A percentile compares a stretch with the other conserved stretches of the same genome.
These are phyloP conservation scores for Berberis vulgaris DNA, from an alignment of 164 flowering plant genomes.

Conservation along the genomic window DNA sequence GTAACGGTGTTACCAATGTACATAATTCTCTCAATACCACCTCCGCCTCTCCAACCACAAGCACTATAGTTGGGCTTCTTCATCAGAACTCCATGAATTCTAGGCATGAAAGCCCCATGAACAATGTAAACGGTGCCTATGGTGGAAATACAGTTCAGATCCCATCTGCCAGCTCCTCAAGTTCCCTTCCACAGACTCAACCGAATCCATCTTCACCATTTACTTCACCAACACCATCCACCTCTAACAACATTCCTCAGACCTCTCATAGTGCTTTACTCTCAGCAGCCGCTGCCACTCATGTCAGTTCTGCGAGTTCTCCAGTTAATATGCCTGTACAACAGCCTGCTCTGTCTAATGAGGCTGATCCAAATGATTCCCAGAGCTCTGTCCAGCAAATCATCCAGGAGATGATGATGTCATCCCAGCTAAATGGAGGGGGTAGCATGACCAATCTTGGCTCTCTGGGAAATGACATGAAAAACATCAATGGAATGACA, in stretches of 20 bases:
- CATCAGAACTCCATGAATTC: slow-evolving; percentile 90
- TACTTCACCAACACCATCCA: slow-evolving; percentile 62
- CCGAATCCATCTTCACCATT: slow-evolving; percentile 54
- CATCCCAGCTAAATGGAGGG: slow-evolving; percentile 52
- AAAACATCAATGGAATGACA: slow-evolving; percentile 51
- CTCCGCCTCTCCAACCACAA: slow-evolving; percentile 38
- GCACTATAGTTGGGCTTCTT: slow-evolving; percentile 55
- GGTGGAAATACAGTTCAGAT: slow-evolving; percentile 53
- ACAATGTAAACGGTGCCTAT: slow-evolving; percentile 55
- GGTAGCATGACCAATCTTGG: slow-evolving; percentile 47
- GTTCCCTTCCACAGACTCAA: slow-evolving; percentile 44
- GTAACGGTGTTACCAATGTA: slow-evolving; percentile 45
- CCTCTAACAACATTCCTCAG: slow-evolving; percentile 59
- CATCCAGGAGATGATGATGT: slow-evolving; percentile 78
- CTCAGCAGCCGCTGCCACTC: slow-evolving; percentile 28
- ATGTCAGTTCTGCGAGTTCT: slow-evolving; percentile 50
- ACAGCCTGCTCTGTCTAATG: slow-evolving; percentile 47
- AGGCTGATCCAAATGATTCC: slow-evolving; percentile 62
- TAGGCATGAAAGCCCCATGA: slow-evolving; percentile 52
- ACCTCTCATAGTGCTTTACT: slow-evolving; percentile 37
- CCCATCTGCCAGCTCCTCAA: slow-evolving; percentile 65
- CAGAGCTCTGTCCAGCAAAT: slow-evolving; percentile 92
- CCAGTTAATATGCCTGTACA: slow-evolving; percentile 51
- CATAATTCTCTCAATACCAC: slow-evolving; percentile 36
- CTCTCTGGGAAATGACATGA: slow-evolving; percentile 55